A percentile compares a stretch with the other conserved stretches of the same genome.
Evolutionary conservation across 306 rosid species (phyloP).

Genomic region (Mimosa pudica): DNA sequence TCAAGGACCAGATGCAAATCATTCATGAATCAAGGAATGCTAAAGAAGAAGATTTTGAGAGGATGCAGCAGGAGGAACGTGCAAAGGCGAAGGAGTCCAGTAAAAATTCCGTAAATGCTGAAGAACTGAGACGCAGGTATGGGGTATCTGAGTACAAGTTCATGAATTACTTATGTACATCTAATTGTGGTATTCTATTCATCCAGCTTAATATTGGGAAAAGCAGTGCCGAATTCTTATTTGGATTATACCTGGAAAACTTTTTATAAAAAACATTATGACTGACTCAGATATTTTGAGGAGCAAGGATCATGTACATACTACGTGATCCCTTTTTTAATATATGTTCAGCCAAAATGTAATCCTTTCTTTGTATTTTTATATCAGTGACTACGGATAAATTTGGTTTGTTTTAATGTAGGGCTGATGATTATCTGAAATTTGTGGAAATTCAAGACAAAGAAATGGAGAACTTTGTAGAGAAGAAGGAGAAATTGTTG

Average conservation of each 20-base stretch:
- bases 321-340: neutral
- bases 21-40: constrained; percentile 54
- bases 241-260: neutral
- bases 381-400: neutral
- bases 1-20: constrained; percentile 52
- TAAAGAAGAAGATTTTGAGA: constrained; percentile 70
- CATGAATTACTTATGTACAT: neutral
- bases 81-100: constrained; percentile 59
- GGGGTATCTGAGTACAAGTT: neutral
- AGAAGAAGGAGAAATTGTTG: constrained; percentile 46
- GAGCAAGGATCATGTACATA: neutral
- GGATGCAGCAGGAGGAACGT: constrained; percentile 66
- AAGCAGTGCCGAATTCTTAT: neutral
- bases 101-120: constrained; percentile 40
- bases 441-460: constrained; percentile 58
- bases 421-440: constrained; percentile 47
- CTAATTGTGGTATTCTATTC: neutral
- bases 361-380: neutral
- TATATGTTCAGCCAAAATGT: neutral
- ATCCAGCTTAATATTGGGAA: neutral
- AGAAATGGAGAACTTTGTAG: constrained; percentile 59
- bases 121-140: constrained; percentile 52
- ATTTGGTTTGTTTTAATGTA: constrained; percentile 32
- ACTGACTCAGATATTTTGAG: neutral
- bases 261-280: neutral